phyloP scores from a whole-genome alignment of 371 early-diverging fungal genomes.

The Nematocida sp. region DNA sequence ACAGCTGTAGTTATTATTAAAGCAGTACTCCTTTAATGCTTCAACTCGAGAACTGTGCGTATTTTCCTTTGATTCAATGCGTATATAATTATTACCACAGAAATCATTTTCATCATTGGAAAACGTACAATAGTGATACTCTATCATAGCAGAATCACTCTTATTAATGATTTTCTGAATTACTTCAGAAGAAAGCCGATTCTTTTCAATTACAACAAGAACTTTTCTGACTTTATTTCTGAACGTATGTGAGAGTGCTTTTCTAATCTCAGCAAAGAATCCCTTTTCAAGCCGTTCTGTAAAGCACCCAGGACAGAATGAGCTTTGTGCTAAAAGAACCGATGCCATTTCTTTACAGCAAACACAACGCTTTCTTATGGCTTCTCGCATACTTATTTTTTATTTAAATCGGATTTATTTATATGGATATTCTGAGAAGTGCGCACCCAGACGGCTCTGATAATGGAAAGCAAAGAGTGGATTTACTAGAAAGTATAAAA shows the following conservation, averaged over 20 bases:
- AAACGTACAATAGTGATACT: slow-evolving; percentile 27
- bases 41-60: slow-evolving; percentile 5
- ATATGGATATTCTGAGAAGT: background rate
- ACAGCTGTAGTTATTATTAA: slow-evolving; percentile 1
- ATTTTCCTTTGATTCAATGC: background rate
- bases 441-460: background rate
- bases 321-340: slow-evolving; percentile 17
- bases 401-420: slow-evolving; percentile 28
- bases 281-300: background rate
- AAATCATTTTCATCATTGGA: background rate
- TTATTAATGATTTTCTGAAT: background rate
- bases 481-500: slow-evolving; percentile 23
- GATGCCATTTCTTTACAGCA: slow-evolving; percentile 27
- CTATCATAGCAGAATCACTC: slow-evolving; percentile 12
- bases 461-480: background rate
- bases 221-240: slow-evolving; percentile 21
- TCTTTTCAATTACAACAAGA: slow-evolving; percentile 31
- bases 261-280: slow-evolving; percentile 36
- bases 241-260: slow-evolving; percentile 22
- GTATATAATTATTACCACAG: background rate
- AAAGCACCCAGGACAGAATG: slow-evolving; percentile 47
- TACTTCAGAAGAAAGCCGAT: slow-evolving; percentile 19
- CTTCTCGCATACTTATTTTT: slow-evolving; percentile 19
- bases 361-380: background rate
- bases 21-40: slow-evolving; percentile 5